phyloP scores from a whole-genome alignment of 1,284 basidiomycete species.

The Cystobasidium slooffiae region DNA sequence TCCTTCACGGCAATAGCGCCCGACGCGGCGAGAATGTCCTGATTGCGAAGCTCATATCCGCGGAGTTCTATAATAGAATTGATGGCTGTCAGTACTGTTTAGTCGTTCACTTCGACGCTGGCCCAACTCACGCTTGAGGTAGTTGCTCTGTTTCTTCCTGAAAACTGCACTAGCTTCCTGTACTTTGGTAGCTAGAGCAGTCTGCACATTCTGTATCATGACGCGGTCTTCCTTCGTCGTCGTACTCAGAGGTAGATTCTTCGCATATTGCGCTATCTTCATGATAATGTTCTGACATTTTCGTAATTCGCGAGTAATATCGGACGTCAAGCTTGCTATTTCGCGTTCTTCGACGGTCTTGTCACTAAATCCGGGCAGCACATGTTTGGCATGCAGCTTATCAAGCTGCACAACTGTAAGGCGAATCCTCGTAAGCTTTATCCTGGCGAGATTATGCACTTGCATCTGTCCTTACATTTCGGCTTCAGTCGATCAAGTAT shows the following conservation, averaged over 20 bases:
- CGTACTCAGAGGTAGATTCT: slow-evolving; percentile 53
- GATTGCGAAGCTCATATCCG: slow-evolving; percentile 49
- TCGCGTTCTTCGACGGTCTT: slow-evolving; percentile 89
- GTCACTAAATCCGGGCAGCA: slow-evolving; percentile 94
- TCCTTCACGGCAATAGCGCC: slow-evolving; percentile 38
- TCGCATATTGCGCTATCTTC: slow-evolving; percentile 63
- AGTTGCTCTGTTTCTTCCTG: slow-evolving; percentile 94
- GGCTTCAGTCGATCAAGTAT: slow-evolving; percentile 69
- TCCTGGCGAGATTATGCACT: background rate
- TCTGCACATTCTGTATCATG: slow-evolving; percentile 91
- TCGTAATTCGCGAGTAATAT: slow-evolving; percentile 89
- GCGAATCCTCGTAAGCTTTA: slow-evolving; percentile 3
- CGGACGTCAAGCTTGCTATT: slow-evolving; percentile 82
- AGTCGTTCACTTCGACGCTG: too few species aligned
- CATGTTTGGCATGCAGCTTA: slow-evolving; percentile 92
- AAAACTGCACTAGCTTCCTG: slow-evolving; percentile 93
- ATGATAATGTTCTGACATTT: slow-evolving; percentile 78
- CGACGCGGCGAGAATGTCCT: slow-evolving; percentile 40
- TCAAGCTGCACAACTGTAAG: slow-evolving; percentile 74
- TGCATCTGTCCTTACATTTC: slow-evolving; percentile 70
- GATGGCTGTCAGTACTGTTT: background rate
- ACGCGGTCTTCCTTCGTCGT: slow-evolving; percentile 64
- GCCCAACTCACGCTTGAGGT: slow-evolving; percentile 98
- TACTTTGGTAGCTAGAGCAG: slow-evolving; percentile 88
- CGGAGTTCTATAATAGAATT: slow-evolving; percentile 47